Evolutionary conservation across 805 yeast species (phyloP).

Genomic region (Cyberlindnera lachancei): DNA sequence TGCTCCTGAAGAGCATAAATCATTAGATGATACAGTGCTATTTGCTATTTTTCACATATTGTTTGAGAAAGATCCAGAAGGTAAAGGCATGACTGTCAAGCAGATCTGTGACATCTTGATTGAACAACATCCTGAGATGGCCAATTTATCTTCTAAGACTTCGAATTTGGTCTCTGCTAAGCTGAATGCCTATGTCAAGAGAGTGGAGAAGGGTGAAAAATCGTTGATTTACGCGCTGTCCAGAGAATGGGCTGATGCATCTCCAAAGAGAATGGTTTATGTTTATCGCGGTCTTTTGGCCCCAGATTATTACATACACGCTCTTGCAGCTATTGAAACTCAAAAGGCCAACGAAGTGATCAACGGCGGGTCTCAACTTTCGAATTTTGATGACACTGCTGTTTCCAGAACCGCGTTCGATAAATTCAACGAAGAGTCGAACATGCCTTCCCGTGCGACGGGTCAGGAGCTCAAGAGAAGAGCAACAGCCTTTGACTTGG

Average conservation of each 20-base stretch:
- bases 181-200: slow-evolving; percentile 75
- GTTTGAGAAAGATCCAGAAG: slow-evolving; percentile 59
- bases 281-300: slow-evolving; percentile 75
- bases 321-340: slow-evolving; percentile 52
- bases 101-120: slow-evolving; percentile 73
- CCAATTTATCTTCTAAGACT: slow-evolving; percentile 70
- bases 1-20: slow-evolving; percentile 53
- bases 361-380: slow-evolving; percentile 6
- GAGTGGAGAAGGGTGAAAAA: slow-evolving; percentile 78
- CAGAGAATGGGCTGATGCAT: slow-evolving; percentile 87
- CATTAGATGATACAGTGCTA: slow-evolving; percentile 69
- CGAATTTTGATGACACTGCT: slow-evolving; percentile 17
- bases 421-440: slow-evolving; percentile 12
- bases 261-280: slow-evolving; percentile 84
- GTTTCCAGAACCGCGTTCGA: slow-evolving; percentile 12
- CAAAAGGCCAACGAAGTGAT: slow-evolving; percentile 29
- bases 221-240: slow-evolving; percentile 66
- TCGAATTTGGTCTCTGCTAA: slow-evolving; percentile 78
- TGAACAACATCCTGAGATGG: slow-evolving; percentile 78
- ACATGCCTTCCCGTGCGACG: slow-evolving; percentile 5
- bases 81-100: slow-evolving; percentile 83
- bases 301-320: slow-evolving; percentile 68
- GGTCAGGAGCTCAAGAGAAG: slow-evolving; percentile 32
- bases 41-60: slow-evolving; percentile 68
- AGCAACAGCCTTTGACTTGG: slow-evolving; percentile 47